Conservation (phyloP, 2,329 filamentous ascomycete genomes). For the Nannizziopsis arthrosporioides region DNA sequence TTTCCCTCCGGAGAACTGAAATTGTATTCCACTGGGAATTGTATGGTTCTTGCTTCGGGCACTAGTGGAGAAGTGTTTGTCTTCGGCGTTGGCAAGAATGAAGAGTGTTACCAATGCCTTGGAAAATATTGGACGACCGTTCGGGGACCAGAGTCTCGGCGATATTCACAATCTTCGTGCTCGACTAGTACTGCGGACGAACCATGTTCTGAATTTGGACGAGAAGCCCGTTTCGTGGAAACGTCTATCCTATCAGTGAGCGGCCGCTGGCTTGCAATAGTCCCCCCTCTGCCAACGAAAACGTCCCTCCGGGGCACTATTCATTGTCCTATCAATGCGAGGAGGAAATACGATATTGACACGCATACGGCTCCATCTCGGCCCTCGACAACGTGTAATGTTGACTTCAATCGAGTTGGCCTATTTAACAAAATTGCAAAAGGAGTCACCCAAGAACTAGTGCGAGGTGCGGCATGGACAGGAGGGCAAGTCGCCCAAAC, state of each 20-base stretch:
- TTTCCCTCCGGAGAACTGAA: constrained; percentile 60
- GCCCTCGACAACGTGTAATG: constrained; percentile 34
- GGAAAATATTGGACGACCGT: constrained; percentile 89
- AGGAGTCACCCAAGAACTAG: constrained; percentile 40
- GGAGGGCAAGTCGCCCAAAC: constrained; percentile 40
- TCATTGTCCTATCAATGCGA: constrained; percentile 25
- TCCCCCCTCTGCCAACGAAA: constrained; percentile 29
- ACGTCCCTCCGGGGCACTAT: constrained; percentile 33
- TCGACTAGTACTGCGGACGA: constrained; percentile 34
- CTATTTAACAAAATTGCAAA: constrained; percentile 38
- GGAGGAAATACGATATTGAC: constrained; percentile 32
- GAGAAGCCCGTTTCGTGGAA: constrained; percentile 22
- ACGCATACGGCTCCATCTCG: constrained; percentile 32
- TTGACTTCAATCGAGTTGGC: constrained; percentile 38
- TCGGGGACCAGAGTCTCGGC: constrained; percentile 42
- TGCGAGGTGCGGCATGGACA: constrained; percentile 40
- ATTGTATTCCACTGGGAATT: constrained; percentile 60
- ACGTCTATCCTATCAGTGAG: constrained; percentile 34
- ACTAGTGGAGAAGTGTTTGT: constrained; percentile 79
- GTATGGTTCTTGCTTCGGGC: constrained; percentile 64
- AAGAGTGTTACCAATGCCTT: constrained; percentile 49
- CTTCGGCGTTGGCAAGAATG: constrained; percentile 40
- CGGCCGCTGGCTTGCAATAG: constrained; percentile 38
- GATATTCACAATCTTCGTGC: constrained; percentile 37
- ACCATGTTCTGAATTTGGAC: constrained; percentile 30